Evolutionary conservation across 1,284 basidiomycete genomes (phyloP).

Genomic region (Trametes versicolor): DNA sequence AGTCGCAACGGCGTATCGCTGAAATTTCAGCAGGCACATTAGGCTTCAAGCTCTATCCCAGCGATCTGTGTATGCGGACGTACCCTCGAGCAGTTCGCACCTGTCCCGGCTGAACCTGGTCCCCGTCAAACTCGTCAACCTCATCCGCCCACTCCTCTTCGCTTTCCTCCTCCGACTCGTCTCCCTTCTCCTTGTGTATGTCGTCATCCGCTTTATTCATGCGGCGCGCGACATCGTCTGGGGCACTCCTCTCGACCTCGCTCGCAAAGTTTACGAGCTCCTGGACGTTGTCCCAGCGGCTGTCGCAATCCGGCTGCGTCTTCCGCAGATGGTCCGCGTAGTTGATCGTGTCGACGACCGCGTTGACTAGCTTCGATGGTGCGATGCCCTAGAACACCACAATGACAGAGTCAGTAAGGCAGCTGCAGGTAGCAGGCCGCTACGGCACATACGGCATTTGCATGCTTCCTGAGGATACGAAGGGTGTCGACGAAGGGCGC

Average conservation of each 20-base stretch:
- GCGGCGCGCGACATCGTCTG: conserved; percentile 9
- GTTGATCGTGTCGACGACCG: conserved; percentile 65
- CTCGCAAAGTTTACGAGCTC: conserved; percentile 82
- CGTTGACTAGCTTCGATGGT: conserved; percentile 74
- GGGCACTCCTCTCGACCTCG: conserved; percentile 51
- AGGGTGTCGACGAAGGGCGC: conserved; percentile 68
- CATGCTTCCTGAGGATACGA: conserved; percentile 62
- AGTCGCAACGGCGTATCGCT: conserved; percentile 77
- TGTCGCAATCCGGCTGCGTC: conserved; percentile 78
- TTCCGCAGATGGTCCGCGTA: conserved; percentile 80
- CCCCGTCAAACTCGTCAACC: conserved; percentile 35
- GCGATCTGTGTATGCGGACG: neutral
- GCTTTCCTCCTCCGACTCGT: conserved; percentile 7
- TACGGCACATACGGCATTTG: conserved; percentile 56
- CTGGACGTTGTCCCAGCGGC: conserved; percentile 88
- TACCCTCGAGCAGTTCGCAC: conserved; percentile 8
- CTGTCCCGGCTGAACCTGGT: conserved; percentile 35
- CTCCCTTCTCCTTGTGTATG: conserved; percentile 8
- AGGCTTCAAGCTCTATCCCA: too few species aligned
- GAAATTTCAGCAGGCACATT: neutral
- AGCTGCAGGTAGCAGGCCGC: neutral
- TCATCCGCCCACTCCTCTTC: conserved; percentile 34
- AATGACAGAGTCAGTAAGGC: neutral
- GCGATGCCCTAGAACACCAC: conserved; percentile 56
- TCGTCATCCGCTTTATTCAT: conserved; percentile 22